Percentiles rank a stretch among this genome's conserved stretches.
phyloP scores from a whole-genome alignment of 1,284 basidiomycete genomes.

The Ganoderma meredithae region DNA sequence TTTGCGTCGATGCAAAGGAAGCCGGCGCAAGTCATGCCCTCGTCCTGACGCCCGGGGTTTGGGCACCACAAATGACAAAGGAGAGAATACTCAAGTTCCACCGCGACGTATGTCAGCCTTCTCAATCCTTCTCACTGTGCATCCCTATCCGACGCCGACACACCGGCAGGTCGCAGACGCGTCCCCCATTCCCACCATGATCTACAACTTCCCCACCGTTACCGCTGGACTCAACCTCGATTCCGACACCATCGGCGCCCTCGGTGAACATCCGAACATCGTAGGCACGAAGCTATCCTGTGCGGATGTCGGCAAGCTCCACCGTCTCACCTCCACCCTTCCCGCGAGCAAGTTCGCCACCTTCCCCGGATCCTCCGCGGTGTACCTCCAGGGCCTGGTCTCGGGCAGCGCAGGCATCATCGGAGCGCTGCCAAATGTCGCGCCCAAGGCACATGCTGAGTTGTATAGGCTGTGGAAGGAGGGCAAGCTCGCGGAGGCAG shows the following conservation, averaged over 20 bases:
- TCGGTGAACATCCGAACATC: constrained; percentile 86
- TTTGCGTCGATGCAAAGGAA: constrained; percentile 80
- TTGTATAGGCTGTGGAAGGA: constrained; percentile 67
- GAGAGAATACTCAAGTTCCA: constrained; percentile 73
- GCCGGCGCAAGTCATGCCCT: constrained; percentile 83
- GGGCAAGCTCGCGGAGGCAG: constrained; percentile 70
- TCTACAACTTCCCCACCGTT: constrained; percentile 90
- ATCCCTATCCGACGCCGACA: constrained; percentile 20
- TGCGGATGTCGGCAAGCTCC: constrained; percentile 85
- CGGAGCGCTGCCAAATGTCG: constrained; percentile 78
- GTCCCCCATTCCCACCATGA: constrained; percentile 86
- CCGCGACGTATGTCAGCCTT: constrained; percentile 51
- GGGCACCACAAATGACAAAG: constrained; percentile 68
- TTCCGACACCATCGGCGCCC: constrained; percentile 78
- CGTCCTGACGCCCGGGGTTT: constrained; percentile 76
- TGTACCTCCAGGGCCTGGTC: constrained; percentile 73
- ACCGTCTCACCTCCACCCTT: constrained; percentile 70
- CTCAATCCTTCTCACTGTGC: not conserved
- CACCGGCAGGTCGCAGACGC: constrained; percentile 74
- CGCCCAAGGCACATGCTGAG: constrained; percentile 75
- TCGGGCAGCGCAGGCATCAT: constrained; percentile 77
- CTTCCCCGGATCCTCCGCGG: constrained; percentile 70
- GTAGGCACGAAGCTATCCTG: constrained; percentile 91
- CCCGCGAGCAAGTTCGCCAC: constrained; percentile 63
- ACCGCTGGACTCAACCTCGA: constrained; percentile 89